Conservation (phyloP, 1,139 yeast genomes). For the Hyphopichia wangnamkhiaoensis region DNA sequence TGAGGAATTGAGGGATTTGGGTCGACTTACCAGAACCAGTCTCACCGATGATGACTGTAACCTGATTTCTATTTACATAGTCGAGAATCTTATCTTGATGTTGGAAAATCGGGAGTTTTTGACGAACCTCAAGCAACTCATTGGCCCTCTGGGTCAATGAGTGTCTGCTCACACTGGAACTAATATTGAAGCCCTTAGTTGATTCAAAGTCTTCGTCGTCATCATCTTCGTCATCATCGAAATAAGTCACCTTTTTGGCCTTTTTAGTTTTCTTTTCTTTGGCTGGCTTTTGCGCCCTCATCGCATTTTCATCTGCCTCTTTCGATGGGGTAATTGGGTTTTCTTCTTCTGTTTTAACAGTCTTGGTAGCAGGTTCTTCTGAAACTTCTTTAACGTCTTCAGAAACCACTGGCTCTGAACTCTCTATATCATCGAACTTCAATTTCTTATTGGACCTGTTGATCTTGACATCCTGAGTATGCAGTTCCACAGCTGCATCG, state of each 20-base stretch:
- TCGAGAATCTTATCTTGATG: conserved; percentile 65
- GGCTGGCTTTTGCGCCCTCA: not conserved
- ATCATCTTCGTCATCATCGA: conserved; percentile 22
- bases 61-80: conserved; percentile 57
- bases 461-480: conserved; percentile 14
- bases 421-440: conserved; percentile 22
- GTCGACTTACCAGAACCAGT: conserved; percentile 99
- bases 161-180: conserved; percentile 7
- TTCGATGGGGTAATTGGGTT: not conserved
- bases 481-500: conserved; percentile 1
- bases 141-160: conserved; percentile 44
- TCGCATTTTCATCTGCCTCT: not conserved
- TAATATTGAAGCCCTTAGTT: conserved; percentile 1
- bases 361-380: not conserved
- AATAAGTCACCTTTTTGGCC: conserved; percentile 11
- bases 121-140: conserved; percentile 51
- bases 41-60: conserved; percentile 86
- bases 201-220: conserved; percentile 26
- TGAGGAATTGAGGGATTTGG: conserved; percentile 89
- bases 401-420: not conserved
- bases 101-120: conserved; percentile 72
- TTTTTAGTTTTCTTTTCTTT: conserved; percentile 4
- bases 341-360: not conserved
- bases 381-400: not conserved
- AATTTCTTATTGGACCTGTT: conserved; percentile 29